Evolutionary conservation across 345 rosid species (phyloP).

Genomic region (Triadica sebifera): DNA sequence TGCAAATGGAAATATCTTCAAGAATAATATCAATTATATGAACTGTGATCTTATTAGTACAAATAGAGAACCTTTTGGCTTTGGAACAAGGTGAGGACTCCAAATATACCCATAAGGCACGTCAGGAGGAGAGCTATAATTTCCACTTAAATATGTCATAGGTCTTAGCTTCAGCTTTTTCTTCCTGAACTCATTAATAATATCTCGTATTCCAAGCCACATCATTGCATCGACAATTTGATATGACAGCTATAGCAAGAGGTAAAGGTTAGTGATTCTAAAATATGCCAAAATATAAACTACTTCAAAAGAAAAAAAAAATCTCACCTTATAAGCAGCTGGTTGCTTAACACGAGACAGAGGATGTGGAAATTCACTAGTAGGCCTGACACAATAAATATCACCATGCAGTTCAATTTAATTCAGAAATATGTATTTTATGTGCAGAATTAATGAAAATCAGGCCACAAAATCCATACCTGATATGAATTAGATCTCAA

Average conservation of each 20-base stretch:
- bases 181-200: constrained; percentile 51
- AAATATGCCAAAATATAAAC: background rate
- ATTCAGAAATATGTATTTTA: background rate
- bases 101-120: constrained; percentile 52
- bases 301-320: background rate
- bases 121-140: constrained; percentile 36
- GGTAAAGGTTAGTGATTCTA: background rate
- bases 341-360: constrained; percentile 52
- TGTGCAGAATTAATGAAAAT: too few relatives aligned
- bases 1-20: background rate
- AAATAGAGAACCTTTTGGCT: constrained; percentile 45
- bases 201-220: constrained; percentile 57
- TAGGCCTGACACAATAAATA: constrained; percentile 38
- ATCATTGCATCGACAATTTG: constrained; percentile 53
- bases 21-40: background rate
- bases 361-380: constrained; percentile 60
- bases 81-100: constrained; percentile 61
- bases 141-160: constrained; percentile 48
- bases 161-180: constrained; percentile 45
- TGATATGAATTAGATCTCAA: too few relatives aligned
- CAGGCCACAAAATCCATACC: too few relatives aligned
- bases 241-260: constrained; percentile 45
- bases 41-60: background rate
- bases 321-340: constrained; percentile 45
- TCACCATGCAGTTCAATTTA: constrained; percentile 9